Percentiles rank a stretch among this genome's conserved stretches.
These are phyloP conservation scores for Monosporascus sp. DNA, from an alignment of 2,329 filamentous ascomycete species.

Conservation along the genomic window DNA sequence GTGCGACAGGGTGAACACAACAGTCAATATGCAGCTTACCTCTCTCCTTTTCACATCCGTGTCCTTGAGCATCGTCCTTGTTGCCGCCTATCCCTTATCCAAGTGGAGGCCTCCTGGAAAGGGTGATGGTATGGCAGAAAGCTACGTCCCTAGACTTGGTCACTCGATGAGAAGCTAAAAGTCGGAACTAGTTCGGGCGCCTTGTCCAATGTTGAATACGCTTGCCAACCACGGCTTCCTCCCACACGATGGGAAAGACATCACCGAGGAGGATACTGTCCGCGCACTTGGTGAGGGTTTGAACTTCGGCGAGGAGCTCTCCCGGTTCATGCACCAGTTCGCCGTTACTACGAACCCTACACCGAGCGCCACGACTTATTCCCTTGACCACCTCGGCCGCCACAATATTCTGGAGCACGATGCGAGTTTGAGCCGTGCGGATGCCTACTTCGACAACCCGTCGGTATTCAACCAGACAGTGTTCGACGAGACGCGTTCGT, in stretches of 20 bases:
- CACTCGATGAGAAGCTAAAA: not conserved
- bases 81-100: no score
- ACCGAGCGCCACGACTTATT: conserved; percentile 38
- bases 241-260: conserved; percentile 38
- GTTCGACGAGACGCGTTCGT: conserved; percentile 39
- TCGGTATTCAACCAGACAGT: conserved; percentile 46
- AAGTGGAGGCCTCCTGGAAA: conserved; percentile 6
- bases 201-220: conserved; percentile 48
- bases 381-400: conserved; percentile 36
- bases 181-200: conserved; percentile 28
- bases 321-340: conserved; percentile 35
- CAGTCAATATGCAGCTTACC: no score
- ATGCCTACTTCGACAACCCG: conserved; percentile 46
- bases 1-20: no score
- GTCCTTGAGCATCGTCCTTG: no score
- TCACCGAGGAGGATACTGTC: conserved; percentile 33
- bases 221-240: conserved; percentile 46
- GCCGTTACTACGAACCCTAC: conserved; percentile 37
- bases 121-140: conserved; percentile 4
- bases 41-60: no score
- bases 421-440: conserved; percentile 40
- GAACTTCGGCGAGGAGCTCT: conserved; percentile 37
- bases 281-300: conserved; percentile 33
- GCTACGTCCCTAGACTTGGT: not conserved
- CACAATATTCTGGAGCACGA: conserved; percentile 47